Evolutionary conservation across 1,284 basidiomycete species (phyloP).

Genomic region (Tetrapyrgos nigripes): DNA sequence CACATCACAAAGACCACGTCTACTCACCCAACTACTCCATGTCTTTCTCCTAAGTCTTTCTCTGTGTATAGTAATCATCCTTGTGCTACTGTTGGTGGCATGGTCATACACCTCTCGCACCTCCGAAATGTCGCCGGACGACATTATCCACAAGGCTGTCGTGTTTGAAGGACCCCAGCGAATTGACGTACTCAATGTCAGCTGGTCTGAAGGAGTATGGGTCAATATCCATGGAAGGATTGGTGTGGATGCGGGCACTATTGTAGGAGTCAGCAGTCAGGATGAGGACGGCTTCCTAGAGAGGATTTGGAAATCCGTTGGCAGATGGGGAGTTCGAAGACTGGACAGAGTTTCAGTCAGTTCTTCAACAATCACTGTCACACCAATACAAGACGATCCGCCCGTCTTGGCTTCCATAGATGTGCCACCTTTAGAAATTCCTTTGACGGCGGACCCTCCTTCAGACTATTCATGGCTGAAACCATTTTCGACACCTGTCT

Average conservation of each 20-base stretch:
- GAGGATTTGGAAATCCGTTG: slow-evolving; percentile 65
- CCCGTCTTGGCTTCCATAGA: slow-evolving; percentile 53
- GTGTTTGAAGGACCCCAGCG: slow-evolving; percentile 64
- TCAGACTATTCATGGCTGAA: slow-evolving; percentile 64
- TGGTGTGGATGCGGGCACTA: slow-evolving; percentile 68
- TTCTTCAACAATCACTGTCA: slow-evolving; percentile 54
- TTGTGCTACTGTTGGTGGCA: slow-evolving; percentile 55
- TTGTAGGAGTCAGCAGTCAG: slow-evolving; percentile 59
- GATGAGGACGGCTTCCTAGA: slow-evolving; percentile 46
- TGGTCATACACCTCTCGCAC: slow-evolving; percentile 69
- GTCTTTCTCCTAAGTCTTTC: slow-evolving; percentile 54
- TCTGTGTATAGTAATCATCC: slow-evolving; percentile 44
- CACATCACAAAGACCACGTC: not conserved
- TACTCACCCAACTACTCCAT: slow-evolving; percentile 36
- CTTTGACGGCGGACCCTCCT: slow-evolving; percentile 64
- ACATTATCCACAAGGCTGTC: slow-evolving; percentile 61
- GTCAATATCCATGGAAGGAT: slow-evolving; percentile 59
- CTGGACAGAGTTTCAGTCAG: slow-evolving; percentile 64
- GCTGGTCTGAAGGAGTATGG: slow-evolving; percentile 64
- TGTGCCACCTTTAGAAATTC: slow-evolving; percentile 55
- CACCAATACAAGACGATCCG: slow-evolving; percentile 45
- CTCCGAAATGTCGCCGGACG: slow-evolving; percentile 59
- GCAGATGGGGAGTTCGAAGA: slow-evolving; percentile 65
- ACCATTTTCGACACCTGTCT: slow-evolving; percentile 55
- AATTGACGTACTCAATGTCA: slow-evolving; percentile 66